Percentiles rank a stretch among this genome's conserved stretches.
These are phyloP conservation scores for Paecilomyces niveus DNA, from an alignment of 2,329 filamentous ascomycete species.

Conservation along the genomic window DNA sequence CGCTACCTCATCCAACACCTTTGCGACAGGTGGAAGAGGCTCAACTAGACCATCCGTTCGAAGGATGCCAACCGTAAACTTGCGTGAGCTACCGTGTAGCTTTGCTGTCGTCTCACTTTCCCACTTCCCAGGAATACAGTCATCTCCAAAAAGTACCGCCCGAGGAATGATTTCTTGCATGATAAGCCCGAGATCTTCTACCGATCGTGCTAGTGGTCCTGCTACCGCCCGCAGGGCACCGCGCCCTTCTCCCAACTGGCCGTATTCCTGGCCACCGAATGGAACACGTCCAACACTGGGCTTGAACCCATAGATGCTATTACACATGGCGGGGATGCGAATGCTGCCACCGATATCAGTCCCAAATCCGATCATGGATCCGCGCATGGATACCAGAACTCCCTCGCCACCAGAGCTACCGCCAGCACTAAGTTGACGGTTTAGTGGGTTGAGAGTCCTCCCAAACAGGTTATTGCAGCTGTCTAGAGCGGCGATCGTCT, in stretches of 20 bases:
- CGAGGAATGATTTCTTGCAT: constrained; percentile 46
- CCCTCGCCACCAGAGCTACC: constrained; percentile 62
- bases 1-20: constrained; percentile 33
- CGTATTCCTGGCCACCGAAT: constrained; percentile 46
- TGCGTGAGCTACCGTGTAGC: neutral
- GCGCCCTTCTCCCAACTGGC: constrained; percentile 39
- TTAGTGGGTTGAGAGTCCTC: constrained; percentile 56
- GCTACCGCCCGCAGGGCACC: constrained; percentile 44
- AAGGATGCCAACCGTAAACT: constrained; percentile 35
- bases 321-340: constrained; percentile 38
- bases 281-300: constrained; percentile 37
- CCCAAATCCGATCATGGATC: constrained; percentile 53
- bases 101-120: neutral
- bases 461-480: constrained; percentile 57
- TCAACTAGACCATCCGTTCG: constrained; percentile 33
- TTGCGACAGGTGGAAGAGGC: constrained; percentile 33
- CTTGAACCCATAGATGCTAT: constrained; percentile 41
- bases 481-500: constrained; percentile 50
- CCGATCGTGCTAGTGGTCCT: constrained; percentile 33
- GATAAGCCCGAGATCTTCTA: constrained; percentile 38
- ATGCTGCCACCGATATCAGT: constrained; percentile 49
- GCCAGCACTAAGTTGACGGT: constrained; percentile 53
- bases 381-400: constrained; percentile 51
- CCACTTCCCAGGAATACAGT: constrained; percentile 39
- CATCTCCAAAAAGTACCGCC: constrained; percentile 47